Conservation (phyloP, 2,329 filamentous ascomycete genomes). For the Diaporthe sp. region DNA sequence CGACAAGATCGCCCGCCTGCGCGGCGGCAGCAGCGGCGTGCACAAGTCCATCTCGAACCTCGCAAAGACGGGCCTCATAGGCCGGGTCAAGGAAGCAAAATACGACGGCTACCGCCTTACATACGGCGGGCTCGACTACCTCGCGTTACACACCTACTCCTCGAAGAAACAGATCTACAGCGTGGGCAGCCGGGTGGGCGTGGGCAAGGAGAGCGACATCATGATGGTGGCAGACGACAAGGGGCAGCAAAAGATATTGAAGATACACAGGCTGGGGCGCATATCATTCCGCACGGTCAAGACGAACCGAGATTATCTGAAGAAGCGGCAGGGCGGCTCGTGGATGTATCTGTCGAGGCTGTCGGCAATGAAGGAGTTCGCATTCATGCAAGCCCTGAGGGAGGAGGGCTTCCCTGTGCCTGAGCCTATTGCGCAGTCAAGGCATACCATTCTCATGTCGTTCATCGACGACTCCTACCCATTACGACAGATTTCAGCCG, state of each 20-base stretch:
- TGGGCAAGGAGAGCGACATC: conserved; percentile 98
- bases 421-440: conserved; percentile 86
- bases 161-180: conserved; percentile 87
- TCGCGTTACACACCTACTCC: conserved; percentile 92
- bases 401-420: conserved; percentile 92
- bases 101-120: conserved; percentile 98
- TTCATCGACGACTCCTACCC: conserved; percentile 95
- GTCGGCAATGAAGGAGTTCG: conserved; percentile 93
- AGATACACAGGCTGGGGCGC: conserved; percentile 94
- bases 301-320: conserved; percentile 94
- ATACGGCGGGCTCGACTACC: conserved; percentile 96
- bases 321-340: conserved; percentile 78
- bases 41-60: conserved; percentile 90
- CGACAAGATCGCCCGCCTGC: conserved; percentile 83
- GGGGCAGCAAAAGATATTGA: conserved; percentile 85
- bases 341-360: conserved; percentile 99
- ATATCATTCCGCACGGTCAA: conserved; percentile 98
- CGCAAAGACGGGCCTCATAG: conserved; percentile 92
- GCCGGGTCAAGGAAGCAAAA: conserved; percentile 92
- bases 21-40: conserved; percentile 83
- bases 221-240: conserved; percentile 88
- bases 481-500: conserved; percentile 85
- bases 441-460: conserved; percentile 97
- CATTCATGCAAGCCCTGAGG: conserved; percentile 90
- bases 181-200: conserved; percentile 93